Percentiles rank a stretch among this genome's conserved stretches.
Conservation (phyloP, 306 rosid genomes). For the Citrullus colocynthis region DNA sequence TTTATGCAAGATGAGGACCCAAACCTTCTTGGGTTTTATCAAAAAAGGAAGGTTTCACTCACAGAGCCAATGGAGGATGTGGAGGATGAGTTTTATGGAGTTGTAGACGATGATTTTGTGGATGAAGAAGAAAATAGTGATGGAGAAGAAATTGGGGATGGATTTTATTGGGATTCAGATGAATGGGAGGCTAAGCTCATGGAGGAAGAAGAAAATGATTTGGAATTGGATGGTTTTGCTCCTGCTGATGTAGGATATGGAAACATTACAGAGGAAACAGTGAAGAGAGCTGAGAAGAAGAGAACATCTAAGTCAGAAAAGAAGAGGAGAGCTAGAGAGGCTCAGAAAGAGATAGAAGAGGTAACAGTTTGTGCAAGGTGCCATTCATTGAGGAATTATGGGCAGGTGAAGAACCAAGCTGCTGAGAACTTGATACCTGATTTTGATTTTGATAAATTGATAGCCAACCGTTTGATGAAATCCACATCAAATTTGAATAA, state of each 20-base stretch:
- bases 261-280: slow-evolving; percentile 48
- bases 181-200: slow-evolving; percentile 54
- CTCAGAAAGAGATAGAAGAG: slow-evolving; percentile 67
- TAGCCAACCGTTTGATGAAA: slow-evolving; percentile 59
- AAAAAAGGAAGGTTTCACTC: slow-evolving; percentile 26
- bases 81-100: slow-evolving; percentile 14
- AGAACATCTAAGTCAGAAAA: slow-evolving; percentile 65
- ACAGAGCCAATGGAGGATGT: slow-evolving; percentile 19
- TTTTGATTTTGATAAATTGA: slow-evolving; percentile 80
- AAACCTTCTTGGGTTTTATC: slow-evolving; percentile 60
- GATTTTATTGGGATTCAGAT: slow-evolving; percentile 65
- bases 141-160: slow-evolving; percentile 20
- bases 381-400: slow-evolving; percentile 83
- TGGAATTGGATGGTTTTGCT: slow-evolving; percentile 55
- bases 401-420: slow-evolving; percentile 68
- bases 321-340: slow-evolving; percentile 66
- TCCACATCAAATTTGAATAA: slow-evolving; percentile 48
- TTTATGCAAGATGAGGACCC: slow-evolving; percentile 73
- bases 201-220: slow-evolving; percentile 33
- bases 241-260: slow-evolving; percentile 83
- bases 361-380: slow-evolving; percentile 86
- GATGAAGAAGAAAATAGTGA: slow-evolving; percentile 21
- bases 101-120: slow-evolving; percentile 13
- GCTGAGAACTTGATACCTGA: slow-evolving; percentile 89
- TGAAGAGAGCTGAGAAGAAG: slow-evolving; percentile 54